These are phyloP conservation scores for Cnidoscolus chayamansa DNA, from an alignment of 441 rosid genomes.

Conservation along the genomic window DNA sequence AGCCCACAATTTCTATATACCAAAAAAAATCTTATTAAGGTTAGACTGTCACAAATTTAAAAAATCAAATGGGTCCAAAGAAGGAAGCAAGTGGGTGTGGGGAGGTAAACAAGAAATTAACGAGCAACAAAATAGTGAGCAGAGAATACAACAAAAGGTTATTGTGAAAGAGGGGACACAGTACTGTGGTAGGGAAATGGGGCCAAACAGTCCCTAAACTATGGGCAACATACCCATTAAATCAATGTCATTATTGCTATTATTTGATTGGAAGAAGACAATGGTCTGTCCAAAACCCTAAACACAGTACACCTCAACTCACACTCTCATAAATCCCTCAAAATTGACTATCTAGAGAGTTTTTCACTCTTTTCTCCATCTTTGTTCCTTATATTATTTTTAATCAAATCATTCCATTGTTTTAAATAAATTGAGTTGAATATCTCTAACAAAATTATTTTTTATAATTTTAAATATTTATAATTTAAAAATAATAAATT, in stretches of 20 bases:
- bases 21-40: no score
- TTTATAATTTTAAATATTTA: no score
- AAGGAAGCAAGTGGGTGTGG: background rate
- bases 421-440: no score
- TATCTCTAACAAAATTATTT: no score
- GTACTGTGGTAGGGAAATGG: slow-evolving; percentile 13
- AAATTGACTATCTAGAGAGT: background rate
- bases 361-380: background rate
- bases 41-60: no score
- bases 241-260: no score
- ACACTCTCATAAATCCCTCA: background rate
- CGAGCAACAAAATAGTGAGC: no score
- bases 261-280: background rate
- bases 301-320: slow-evolving; percentile 28
- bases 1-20: no score
- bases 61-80: no score
- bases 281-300: slow-evolving; percentile 13
- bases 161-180: slow-evolving; percentile 12
- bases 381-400: no score
- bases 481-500: no score
- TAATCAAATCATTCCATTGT: no score
- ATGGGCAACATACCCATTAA: slow-evolving; percentile 5
- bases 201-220: background rate
- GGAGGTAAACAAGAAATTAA: background rate
- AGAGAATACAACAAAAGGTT: background rate